Evolutionary conservation across 2,329 filamentous ascomycete species (phyloP).

Genomic region (Metarhizium guizhouense): DNA sequence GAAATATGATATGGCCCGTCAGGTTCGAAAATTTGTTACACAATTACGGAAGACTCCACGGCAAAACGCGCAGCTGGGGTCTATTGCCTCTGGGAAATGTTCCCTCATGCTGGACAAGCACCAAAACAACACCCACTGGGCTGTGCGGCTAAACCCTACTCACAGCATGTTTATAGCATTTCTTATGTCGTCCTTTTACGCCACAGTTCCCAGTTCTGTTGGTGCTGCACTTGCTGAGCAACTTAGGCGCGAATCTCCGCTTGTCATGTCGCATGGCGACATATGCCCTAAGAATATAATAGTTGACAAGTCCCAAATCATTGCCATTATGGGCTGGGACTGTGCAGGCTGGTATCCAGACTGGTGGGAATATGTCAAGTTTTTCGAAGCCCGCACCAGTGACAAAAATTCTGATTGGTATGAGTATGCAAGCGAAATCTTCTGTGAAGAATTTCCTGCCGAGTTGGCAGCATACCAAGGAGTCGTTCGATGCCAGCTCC

Average conservation of each 20-base stretch:
- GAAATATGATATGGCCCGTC: slow-evolving; percentile 16
- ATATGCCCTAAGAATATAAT: slow-evolving; percentile 21
- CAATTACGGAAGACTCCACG: slow-evolving; percentile 11
- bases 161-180: slow-evolving; percentile 16
- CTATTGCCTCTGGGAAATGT: slow-evolving; percentile 10
- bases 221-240: slow-evolving; percentile 12
- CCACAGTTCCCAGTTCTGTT: slow-evolving; percentile 15
- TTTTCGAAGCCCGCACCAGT: slow-evolving; percentile 21
- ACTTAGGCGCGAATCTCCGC: slow-evolving; percentile 9
- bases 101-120: slow-evolving; percentile 20
- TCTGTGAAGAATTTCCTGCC: slow-evolving; percentile 12
- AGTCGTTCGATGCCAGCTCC: slow-evolving; percentile 18
- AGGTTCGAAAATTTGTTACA: slow-evolving; percentile 18
- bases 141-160: slow-evolving; percentile 11
- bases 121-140: slow-evolving; percentile 18
- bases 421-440: slow-evolving; percentile 20
- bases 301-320: slow-evolving; percentile 14
- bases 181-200: slow-evolving; percentile 16
- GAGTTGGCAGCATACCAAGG: slow-evolving; percentile 23
- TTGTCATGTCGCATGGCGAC: slow-evolving; percentile 16
- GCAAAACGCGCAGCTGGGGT: slow-evolving; percentile 8
- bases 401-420: slow-evolving; percentile 22
- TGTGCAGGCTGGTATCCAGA: slow-evolving; percentile 22
- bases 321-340: slow-evolving; percentile 21
- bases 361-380: slow-evolving; percentile 27